Evolutionary conservation across 345 rosid genomes (phyloP), one percentile per base, ranked within the genome.

Genomic region (Gynandropsis gynandra): DNA sequence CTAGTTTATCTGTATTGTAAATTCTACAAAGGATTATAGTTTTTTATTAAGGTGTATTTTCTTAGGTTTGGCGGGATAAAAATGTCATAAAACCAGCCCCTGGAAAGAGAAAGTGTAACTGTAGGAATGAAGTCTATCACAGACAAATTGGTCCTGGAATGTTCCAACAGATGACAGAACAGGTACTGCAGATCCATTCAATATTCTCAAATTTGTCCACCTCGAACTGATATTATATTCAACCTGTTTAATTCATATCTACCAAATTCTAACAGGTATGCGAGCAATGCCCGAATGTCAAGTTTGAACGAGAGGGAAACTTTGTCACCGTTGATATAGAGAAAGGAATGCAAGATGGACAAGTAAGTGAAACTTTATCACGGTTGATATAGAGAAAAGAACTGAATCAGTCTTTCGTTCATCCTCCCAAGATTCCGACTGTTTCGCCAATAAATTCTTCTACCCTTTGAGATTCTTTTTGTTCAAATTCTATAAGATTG

Each of bases 151-250:
- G 97, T 70, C 99, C 99, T 4, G 97, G 99, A 54, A 93, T 93
- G 97, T 93, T 85, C 73, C 99, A 93, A 63, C 99, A 93, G 72
- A 93, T 88, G 97, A 88, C 97, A 18, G 95, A 93, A 57, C 85
- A 83, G 97, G 99, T 87, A 67, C 32, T 12, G 4, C 16, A 4
- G 45, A 34, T 33, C 36, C 20, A 2, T 33, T 58, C 4, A 20
- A 46, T 44, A 32, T 4, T 66, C 57, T 13, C 36, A 20, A 19
- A 4, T 17, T 4, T n/a, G 6, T 43, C 48, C 27, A 34, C 11
- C 52, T 53, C 40, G 2, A 16, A 18, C 45, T 18, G 44, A 32
- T 34, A 33, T 32, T 17, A 12, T 17, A 18, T 21, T 10, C 8
- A 2, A 12, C 15, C 24, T 31, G 44, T 47, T 48, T 20, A 18